These are phyloP conservation scores for Alternaria triticimaculans DNA, from an alignment of 2,329 filamentous ascomycete species.

Conservation along the genomic window DNA sequence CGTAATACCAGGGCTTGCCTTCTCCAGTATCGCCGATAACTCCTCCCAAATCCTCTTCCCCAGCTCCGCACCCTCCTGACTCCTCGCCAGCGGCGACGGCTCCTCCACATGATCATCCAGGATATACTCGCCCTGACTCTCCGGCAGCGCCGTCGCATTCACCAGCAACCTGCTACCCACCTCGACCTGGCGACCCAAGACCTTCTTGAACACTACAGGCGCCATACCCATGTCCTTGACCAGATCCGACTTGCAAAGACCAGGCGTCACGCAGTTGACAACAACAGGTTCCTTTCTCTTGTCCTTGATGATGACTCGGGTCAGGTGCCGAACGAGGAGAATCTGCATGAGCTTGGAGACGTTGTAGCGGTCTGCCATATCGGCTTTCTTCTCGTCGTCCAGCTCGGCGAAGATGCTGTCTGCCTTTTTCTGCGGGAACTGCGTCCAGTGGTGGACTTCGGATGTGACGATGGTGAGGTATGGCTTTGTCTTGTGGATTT, in stretches of 20 bases:
- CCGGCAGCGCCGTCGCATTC: conserved; percentile 36
- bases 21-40: conserved; percentile 44
- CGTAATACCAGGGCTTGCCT: conserved; percentile 31
- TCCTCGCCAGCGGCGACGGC: conserved; percentile 39
- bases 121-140: conserved; percentile 45
- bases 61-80: conserved; percentile 38
- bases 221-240: conserved; percentile 12
- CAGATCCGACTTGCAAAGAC: conserved; percentile 27
- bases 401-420: conserved; percentile 29
- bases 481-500: conserved; percentile 5
- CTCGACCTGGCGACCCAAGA: conserved; percentile 44
- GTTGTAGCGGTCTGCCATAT: conserved; percentile 22
- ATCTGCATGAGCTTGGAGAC: conserved; percentile 36
- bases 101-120: conserved; percentile 34
- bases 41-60: conserved; percentile 48
- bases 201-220: conserved; percentile 12
- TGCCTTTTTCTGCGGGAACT: conserved; percentile 21
- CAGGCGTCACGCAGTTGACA: conserved; percentile 35
- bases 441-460: conserved; percentile 31
- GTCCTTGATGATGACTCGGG: conserved; percentile 10
- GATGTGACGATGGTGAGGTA: conserved; percentile 32
- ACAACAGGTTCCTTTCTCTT: conserved; percentile 21
- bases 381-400: conserved; percentile 8
- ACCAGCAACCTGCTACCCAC: conserved; percentile 49
- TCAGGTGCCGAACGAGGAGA: conserved; percentile 23